Conservation (phyloP, 805 yeast species). For the Zygoascus ofunaensis region DNA sequence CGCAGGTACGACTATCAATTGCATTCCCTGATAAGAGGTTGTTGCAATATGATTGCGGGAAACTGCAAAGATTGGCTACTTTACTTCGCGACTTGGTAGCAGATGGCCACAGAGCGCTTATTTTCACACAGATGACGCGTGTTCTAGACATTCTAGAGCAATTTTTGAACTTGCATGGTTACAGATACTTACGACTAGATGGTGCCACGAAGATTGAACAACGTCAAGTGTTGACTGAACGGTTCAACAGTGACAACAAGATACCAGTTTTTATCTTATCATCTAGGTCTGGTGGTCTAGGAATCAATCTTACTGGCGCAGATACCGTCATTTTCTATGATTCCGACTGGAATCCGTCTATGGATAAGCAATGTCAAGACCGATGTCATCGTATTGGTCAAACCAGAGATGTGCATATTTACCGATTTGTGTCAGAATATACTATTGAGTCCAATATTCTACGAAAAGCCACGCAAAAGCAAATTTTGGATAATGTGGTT, state of each 20-base stretch:
- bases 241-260: constrained; percentile 77
- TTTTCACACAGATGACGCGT: constrained; percentile 97
- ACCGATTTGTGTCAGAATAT: constrained; percentile 89
- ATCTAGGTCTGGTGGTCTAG: constrained; percentile 96
- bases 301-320: constrained; percentile 96
- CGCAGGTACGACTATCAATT: constrained; percentile 79
- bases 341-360: constrained; percentile 98
- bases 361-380: constrained; percentile 99
- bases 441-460: constrained; percentile 94
- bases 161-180: constrained; percentile 89
- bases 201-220: constrained; percentile 98
- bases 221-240: constrained; percentile 86
- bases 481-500: constrained; percentile 86
- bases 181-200: constrained; percentile 87
- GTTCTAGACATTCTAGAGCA: constrained; percentile 90
- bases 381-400: constrained; percentile 99
- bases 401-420: constrained; percentile 94
- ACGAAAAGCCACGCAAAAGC: constrained; percentile 88
- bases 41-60: constrained; percentile 93
- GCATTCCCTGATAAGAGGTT: constrained; percentile 94
- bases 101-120: constrained; percentile 86
- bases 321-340: constrained; percentile 97
- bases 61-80: constrained; percentile 73
- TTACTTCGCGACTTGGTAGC: constrained; percentile 69
- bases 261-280: constrained; percentile 88